Conservation (phyloP, 441 rosid genomes). For the Biscutella auriculata region DNA sequence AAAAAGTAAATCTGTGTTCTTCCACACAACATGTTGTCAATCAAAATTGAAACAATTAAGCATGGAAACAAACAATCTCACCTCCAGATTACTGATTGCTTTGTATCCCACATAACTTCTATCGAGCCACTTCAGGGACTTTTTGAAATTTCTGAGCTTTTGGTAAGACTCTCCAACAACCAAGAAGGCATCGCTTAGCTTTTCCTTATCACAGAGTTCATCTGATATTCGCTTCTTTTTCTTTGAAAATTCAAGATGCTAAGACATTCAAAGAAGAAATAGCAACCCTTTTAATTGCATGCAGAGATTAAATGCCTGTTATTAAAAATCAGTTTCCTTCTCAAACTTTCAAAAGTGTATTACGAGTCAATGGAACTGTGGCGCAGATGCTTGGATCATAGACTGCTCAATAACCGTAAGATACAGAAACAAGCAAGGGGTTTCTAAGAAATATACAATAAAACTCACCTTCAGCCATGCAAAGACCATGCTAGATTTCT, state of each 20-base stretch:
- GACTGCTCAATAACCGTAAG: background rate
- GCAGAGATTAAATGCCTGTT: background rate
- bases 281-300: slow-evolving; percentile 3
- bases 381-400: background rate
- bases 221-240: slow-evolving; percentile 59
- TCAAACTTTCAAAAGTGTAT: background rate
- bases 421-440: too few relatives aligned
- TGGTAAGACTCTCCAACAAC: slow-evolving; percentile 81
- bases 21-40: too few relatives aligned
- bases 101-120: slow-evolving; percentile 60
- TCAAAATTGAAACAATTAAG: too few relatives aligned
- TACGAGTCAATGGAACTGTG: background rate
- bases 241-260: slow-evolving; percentile 81
- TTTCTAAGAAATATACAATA: background rate
- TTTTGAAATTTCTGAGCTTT: slow-evolving; percentile 62
- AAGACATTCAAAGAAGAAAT: slow-evolving; percentile 20
- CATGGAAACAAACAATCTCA: slow-evolving; percentile 25
- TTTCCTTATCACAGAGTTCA: slow-evolving; percentile 77
- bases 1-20: background rate
- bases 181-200: slow-evolving; percentile 64
- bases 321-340: slow-evolving; percentile 1
- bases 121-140: slow-evolving; percentile 70
- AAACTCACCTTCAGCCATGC: slow-evolving; percentile 73
- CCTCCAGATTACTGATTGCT: slow-evolving; percentile 78
- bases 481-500: slow-evolving; percentile 55